These are phyloP conservation scores for Musa troglodytarum DNA, from an alignment of 176 grass and related monocot genomes.

Conservation along the genomic window DNA sequence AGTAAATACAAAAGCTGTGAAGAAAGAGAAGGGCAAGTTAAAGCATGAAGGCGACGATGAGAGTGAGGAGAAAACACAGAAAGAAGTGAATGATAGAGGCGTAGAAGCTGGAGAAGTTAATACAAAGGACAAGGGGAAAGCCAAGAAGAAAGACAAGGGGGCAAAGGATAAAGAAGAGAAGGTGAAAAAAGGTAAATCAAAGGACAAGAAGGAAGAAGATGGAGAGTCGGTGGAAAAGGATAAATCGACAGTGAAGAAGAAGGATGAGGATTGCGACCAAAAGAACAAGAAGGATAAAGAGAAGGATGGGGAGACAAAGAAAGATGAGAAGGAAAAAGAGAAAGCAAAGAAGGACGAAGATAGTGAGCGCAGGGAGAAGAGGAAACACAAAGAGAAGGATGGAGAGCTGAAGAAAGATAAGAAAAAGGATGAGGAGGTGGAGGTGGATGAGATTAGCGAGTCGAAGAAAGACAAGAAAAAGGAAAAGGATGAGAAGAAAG, in stretches of 20 bases:
- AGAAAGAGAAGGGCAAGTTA: conserved; percentile 45
- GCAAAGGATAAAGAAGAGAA: not conserved
- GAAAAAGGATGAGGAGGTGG: not conserved
- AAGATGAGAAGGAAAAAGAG: too few species aligned
- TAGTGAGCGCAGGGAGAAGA: not conserved
- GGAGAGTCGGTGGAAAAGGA: not conserved
- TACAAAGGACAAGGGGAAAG: conserved; percentile 5
- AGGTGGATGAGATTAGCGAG: not conserved
- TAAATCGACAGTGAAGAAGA: not conserved
- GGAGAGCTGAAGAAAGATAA: not conserved
- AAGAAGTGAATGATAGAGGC: conserved; percentile 6
- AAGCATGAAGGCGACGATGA: not conserved
- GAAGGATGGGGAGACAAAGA: too few species aligned
- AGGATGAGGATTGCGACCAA: not conserved
- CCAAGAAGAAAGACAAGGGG: not conserved
- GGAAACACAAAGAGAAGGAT: not conserved
- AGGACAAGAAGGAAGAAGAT: not conserved
- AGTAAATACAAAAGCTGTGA: conserved; percentile 35
- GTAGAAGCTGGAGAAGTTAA: not conserved
- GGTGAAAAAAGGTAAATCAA: not conserved
- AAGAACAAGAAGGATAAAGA: too few species aligned
- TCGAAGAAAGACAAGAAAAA: not conserved
- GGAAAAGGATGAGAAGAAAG: too few species aligned
- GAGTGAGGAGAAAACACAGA: conserved; percentile 19
- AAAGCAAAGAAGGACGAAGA: too few species aligned